These are phyloP conservation scores for Metschnikowia kunwiensis DNA, from an alignment of 805 yeast genomes.

Conservation along the genomic window DNA sequence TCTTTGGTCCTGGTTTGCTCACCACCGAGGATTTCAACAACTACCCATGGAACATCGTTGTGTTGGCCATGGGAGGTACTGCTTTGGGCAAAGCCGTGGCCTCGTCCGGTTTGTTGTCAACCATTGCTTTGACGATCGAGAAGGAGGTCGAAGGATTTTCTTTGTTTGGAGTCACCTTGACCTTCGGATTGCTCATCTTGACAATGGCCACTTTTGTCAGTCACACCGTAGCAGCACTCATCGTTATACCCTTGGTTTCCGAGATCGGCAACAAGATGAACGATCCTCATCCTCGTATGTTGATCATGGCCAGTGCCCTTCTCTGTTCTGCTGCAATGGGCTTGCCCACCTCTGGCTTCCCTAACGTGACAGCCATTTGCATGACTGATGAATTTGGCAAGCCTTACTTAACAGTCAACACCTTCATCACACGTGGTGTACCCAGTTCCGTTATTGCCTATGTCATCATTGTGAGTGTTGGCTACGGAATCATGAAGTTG, in stretches of 20 bases:
- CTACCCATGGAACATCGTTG: constrained; percentile 54
- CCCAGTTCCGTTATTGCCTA: constrained; percentile 81
- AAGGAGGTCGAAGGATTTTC: constrained; percentile 39
- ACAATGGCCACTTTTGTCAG: constrained; percentile 92
- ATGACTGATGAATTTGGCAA: constrained; percentile 90
- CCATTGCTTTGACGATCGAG: constrained; percentile 46
- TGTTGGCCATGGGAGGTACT: constrained; percentile 55
- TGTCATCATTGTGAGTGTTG: constrained; percentile 68
- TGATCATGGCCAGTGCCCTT: constrained; percentile 63
- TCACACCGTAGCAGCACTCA: constrained; percentile 95
- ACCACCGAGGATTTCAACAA: constrained; percentile 48
- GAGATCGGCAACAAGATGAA: constrained; percentile 78
- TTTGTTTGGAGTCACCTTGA: constrained; percentile 44
- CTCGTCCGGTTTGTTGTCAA: constrained; percentile 46
- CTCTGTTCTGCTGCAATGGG: constrained; percentile 97
- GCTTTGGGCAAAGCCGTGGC: constrained; percentile 52
- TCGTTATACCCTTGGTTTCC: constrained; percentile 83
- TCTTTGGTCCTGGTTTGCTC: constrained; percentile 49
- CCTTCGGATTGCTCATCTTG: constrained; percentile 71
- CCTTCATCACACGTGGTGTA: constrained; percentile 87
- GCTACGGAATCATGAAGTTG: constrained; percentile 64
- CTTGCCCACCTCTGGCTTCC: constrained; percentile 95
- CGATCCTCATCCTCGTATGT: constrained; percentile 79
- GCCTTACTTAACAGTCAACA: constrained; percentile 81
- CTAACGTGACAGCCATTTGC: constrained; percentile 95